Evolutionary conservation across 176 grass and related monocot species (phyloP), one percentile per base, ranked within the genome.

Genomic region (Puccinellia tenuiflora): DNA sequence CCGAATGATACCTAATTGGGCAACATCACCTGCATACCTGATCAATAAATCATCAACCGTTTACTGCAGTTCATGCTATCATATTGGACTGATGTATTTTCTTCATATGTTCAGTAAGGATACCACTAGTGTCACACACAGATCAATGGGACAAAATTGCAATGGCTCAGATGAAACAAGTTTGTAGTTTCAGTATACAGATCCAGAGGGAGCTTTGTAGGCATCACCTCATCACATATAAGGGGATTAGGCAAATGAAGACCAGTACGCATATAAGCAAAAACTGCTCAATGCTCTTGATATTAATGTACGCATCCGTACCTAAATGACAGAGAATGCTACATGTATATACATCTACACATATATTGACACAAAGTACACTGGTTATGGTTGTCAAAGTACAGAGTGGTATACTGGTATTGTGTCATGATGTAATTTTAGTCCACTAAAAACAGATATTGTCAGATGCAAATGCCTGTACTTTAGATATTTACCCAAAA

Each of bases 21-120:
- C 89, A 73, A 93, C 88, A 88, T 98, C 96, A 85, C 89, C 93
- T 85, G 85, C 86, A 91, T 94, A 98, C 79, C 96, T 98, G 88
- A 81, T 86, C 77, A 73, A 67, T 35, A 38, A 66, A 83, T 55
- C 12, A 82, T 35, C 8, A 63, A 90, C 45, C 38, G 11, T 81
- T 81, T 81, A 43, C 29, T 62, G 61, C 51, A 68, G 16, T 8
- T 42, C 30, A n/a, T 37, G 54, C 18, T 45, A 2, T 72, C 42
- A 74, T 51, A 29, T 74, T 74, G 45, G 9, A 74, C 50, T 17
- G 31, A 9, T 74, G 17, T 73, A 73, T 30, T 50, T 74, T 74
- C 17, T 18, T 20, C 71, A 33, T 15, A 74, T 75, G 38, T 75
- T 47, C 45, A 47, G 14, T 16, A 59, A 80, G 55, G 52, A 67